A percentile compares a stretch with the other conserved stretches of the same genome.
Evolutionary conservation across 805 yeast genomes (phyloP).

Genomic region (Kockiozyma suomiensis): DNA sequence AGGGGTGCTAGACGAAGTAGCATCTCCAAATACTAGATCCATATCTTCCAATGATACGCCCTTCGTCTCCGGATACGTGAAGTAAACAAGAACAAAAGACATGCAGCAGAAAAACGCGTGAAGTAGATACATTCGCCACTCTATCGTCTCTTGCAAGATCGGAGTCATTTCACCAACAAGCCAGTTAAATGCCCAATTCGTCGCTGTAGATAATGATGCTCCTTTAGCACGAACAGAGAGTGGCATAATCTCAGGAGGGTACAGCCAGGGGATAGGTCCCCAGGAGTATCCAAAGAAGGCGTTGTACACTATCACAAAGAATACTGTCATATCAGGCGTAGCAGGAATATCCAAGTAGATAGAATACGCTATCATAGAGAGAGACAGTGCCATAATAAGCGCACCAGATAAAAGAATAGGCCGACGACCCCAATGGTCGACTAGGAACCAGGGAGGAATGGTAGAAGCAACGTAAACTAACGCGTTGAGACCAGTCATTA

Average conservation of each 20-base stretch:
- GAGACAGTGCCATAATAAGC: constrained; percentile 71
- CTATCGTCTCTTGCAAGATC: constrained; percentile 69
- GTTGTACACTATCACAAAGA: constrained; percentile 75
- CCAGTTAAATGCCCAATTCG: constrained; percentile 92
- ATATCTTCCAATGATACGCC: constrained; percentile 88
- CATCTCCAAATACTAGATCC: constrained; percentile 84
- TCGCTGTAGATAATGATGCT: constrained; percentile 85
- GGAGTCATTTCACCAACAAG: constrained; percentile 93
- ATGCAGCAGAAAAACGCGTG: constrained; percentile 78
- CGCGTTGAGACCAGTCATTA: constrained; percentile 85
- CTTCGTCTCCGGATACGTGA: constrained; percentile 84
- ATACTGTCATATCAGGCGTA: constrained; percentile 73
- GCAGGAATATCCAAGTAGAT: constrained; percentile 52
- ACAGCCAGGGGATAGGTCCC: constrained; percentile 53
- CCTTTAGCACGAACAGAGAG: constrained; percentile 84
- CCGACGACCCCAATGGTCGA: constrained; percentile 89
- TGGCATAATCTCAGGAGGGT: constrained; percentile 58
- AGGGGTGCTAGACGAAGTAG: constrained; percentile 41
- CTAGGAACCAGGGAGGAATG: constrained; percentile 87
- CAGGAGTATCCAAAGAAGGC: constrained; percentile 84
- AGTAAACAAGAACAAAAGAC: constrained; percentile 72
- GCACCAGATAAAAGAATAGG: constrained; percentile 83
- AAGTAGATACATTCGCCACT: constrained; percentile 79
- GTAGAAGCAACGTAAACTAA: constrained; percentile 65
- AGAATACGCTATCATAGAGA: constrained; percentile 65